A percentile compares a stretch with the other conserved stretches of the same genome.
Conservation (phyloP, 2,329 filamentous ascomycete genomes). For the Trichoderma atrobrunneum region DNA sequence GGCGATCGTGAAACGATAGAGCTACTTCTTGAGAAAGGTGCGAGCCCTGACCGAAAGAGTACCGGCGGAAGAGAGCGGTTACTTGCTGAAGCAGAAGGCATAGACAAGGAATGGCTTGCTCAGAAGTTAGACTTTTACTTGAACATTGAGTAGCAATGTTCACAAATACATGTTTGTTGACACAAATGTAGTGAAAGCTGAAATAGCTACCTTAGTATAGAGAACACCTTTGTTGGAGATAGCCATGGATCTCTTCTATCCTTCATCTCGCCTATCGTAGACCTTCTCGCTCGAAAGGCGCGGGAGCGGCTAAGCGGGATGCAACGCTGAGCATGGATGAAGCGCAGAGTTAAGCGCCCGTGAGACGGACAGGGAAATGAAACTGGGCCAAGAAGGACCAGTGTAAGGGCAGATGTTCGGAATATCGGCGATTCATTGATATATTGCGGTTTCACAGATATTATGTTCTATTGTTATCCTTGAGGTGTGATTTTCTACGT, state of each 20-base stretch:
- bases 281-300: background rate
- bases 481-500: background rate
- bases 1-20: too few relatives aligned
- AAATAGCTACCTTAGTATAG: background rate
- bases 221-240: background rate
- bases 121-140: background rate
- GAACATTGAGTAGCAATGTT: background rate
- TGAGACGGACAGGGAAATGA: background rate
- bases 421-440: background rate
- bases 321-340: background rate
- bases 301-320: constrained; percentile 10
- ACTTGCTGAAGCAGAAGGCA: fast-evolving
- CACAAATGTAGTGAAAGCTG: background rate
- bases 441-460: background rate
- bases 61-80: fast-evolving
- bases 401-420: background rate
- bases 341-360: constrained; percentile 6
- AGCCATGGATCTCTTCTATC: background rate
- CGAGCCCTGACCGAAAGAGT: too few relatives aligned
- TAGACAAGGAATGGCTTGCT: background rate
- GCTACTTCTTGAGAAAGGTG: too few relatives aligned
- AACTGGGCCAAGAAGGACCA: background rate
- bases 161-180: background rate
- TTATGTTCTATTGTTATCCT: background rate
- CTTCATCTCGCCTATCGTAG: background rate